Conservation (phyloP, 2,329 filamentous ascomycete species). For the Eurotiales sp. region DNA sequence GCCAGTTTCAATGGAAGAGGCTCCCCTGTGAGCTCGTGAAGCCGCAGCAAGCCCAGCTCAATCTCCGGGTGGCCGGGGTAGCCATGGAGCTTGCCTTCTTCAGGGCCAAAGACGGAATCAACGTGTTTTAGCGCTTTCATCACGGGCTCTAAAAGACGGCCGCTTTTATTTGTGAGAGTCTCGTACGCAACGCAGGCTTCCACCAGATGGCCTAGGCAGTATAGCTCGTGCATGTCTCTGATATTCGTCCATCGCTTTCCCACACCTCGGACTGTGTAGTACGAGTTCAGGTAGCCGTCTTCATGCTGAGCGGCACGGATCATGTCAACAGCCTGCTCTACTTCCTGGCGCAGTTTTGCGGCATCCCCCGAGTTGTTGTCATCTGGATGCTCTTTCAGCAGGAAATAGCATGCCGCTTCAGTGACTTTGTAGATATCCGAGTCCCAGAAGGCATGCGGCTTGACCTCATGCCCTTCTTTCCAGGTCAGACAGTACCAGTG, state of each 20-base stretch:
- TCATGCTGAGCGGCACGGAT: conserved; percentile 54
- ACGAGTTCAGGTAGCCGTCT: conserved; percentile 62
- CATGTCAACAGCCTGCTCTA: conserved; percentile 57
- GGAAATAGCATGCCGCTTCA: conserved; percentile 58
- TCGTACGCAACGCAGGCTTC: conserved; percentile 58
- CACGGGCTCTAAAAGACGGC: conserved; percentile 51
- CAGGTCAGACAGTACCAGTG: conserved; percentile 22
- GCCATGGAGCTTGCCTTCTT: conserved; percentile 49
- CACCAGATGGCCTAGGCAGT: conserved; percentile 54
- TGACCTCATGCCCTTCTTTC: conserved; percentile 35
- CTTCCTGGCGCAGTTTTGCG: conserved; percentile 44
- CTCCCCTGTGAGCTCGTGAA: conserved; percentile 41
- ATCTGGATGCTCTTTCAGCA: conserved; percentile 37
- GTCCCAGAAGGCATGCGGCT: conserved; percentile 57
- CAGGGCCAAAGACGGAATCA: conserved; percentile 50
- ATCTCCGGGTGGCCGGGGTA: conserved; percentile 61
- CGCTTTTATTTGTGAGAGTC: conserved; percentile 51
- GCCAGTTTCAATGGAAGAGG: conserved; percentile 46
- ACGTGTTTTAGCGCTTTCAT: conserved; percentile 55
- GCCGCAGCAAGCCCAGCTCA: conserved; percentile 47
- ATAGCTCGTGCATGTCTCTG: conserved; percentile 60
- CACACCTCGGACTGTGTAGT: conserved; percentile 59
- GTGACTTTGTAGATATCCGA: conserved; percentile 59
- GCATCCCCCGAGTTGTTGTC: conserved; percentile 16
- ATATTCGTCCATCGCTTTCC: conserved; percentile 56